phyloP scores from a whole-genome alignment of 495 filamentous ascomycete species.

The Aspergillus cristatus region DNA sequence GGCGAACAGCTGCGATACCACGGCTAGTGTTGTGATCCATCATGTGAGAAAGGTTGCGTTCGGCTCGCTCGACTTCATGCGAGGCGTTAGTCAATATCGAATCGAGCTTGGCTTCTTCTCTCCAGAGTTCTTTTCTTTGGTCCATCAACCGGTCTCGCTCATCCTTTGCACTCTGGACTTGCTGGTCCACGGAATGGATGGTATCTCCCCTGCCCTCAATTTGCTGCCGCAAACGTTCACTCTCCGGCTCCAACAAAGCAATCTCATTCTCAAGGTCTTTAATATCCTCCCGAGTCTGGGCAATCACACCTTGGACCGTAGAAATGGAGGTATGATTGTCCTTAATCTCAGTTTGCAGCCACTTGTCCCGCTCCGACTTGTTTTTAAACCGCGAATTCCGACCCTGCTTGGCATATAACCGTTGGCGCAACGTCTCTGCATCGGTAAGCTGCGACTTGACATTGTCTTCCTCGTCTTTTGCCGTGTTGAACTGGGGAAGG shows the following conservation, averaged over 20 bases:
- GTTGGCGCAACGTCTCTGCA: conserved; percentile 64
- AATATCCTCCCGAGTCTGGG: conserved; percentile 84
- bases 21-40: conserved; percentile 84
- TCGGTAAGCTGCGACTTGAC: conserved; percentile 62
- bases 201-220: conserved; percentile 72
- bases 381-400: conserved; percentile 81
- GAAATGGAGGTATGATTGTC: conserved; percentile 67
- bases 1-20: conserved; percentile 72
- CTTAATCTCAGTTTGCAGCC: conserved; percentile 69
- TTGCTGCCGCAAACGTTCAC: conserved; percentile 56
- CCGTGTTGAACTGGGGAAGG: conserved; percentile 62
- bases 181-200: conserved; percentile 57
- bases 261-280: conserved; percentile 61
- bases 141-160: conserved; percentile 71
- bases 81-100: conserved; percentile 66
- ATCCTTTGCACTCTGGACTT: conserved; percentile 73
- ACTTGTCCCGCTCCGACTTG: conserved; percentile 81
- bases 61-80: conserved; percentile 63
- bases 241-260: conserved; percentile 59
- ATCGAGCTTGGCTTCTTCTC: conserved; percentile 80
- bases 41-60: conserved; percentile 65
- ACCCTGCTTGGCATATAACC: conserved; percentile 89
- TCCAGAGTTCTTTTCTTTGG: conserved; percentile 80
- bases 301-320: conserved; percentile 69
- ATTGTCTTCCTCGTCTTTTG: conserved; percentile 60